A percentile compares a stretch with the other conserved stretches of the same genome.
Evolutionary conservation across 768 basidiomycete species (phyloP).

Genomic region (Russula virescens): DNA sequence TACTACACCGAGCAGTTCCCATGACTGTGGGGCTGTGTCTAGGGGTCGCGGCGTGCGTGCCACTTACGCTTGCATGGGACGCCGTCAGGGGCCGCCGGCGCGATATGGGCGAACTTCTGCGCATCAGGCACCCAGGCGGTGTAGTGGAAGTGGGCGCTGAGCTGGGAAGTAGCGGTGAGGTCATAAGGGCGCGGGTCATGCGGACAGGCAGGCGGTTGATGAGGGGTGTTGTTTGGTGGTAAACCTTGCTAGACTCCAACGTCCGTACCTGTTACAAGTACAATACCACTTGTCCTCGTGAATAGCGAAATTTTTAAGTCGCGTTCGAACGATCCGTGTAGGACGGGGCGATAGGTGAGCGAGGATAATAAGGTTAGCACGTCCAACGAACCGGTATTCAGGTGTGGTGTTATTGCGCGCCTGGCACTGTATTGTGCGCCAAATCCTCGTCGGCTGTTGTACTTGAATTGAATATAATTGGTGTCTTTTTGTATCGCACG

Average conservation of each 20-base stretch:
- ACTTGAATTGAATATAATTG: no score
- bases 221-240: constrained; percentile 67
- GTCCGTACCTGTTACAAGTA: not conserved
- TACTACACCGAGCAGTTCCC: constrained; percentile 62
- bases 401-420: no score
- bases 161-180: constrained; percentile 40
- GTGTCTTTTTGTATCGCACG: no score
- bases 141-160: constrained; percentile 61
- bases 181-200: constrained; percentile 56
- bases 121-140: constrained; percentile 62
- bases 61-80: constrained; percentile 51
- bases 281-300: not conserved
- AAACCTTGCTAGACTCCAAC: not conserved
- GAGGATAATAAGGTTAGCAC: no score
- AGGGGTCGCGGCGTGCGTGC: constrained; percentile 54
- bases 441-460: no score
- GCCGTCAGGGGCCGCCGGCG: constrained; percentile 33
- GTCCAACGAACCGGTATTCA: no score
- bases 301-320: not conserved
- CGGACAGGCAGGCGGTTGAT: constrained; percentile 67
- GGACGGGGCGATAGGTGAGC: no score
- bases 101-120: constrained; percentile 32
- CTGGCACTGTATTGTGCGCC: no score
- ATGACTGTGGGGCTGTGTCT: constrained; percentile 69
- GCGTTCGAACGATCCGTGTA: no score